Base-by-base conservation (phyloP, 768 basidiomycete species). In the Hydnomerulius pinastri region DNA sequence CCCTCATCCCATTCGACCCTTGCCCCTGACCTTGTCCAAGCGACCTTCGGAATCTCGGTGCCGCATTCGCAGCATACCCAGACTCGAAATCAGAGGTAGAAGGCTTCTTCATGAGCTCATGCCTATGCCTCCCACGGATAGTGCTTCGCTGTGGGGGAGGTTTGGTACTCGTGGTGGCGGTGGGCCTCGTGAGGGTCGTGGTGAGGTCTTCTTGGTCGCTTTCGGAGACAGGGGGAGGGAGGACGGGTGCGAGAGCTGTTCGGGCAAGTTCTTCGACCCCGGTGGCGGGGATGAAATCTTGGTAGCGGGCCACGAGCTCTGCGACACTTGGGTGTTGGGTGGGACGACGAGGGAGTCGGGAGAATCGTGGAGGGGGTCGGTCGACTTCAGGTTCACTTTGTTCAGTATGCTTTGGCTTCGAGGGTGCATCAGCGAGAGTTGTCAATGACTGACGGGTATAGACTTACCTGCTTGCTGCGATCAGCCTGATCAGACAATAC, bases 31-130 rank as follows among this genome's bases (percentile, higher is more conserved):
- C n/a, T n/a, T 70, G 66, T 32, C 72, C 68, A 7, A 74, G 48
- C 4, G 77, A 63, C 46, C 82, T 81, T 20, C 86, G 72, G 57
- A 90, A 86, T 56, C 81, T 78, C 2, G 92, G 87, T 1, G 91
- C 92, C 50, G 93, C 85, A 62, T 94, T 94, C n/a, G 86, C 90
- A 4, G 93, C 92, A 69, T 95, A 96, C 40, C 93, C 84, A 48
- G 88, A 83, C 70, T 96, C 94, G 46, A 92, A 92, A 63, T 96
- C 94, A 6, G 93, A 95, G 9, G 77, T 75, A 8, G 86, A 85
- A 32, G 81, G 70, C 55, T 82, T 83, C 62, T 74, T 78, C 12
- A 70, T 59, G 36, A 77, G 68, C 39, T 75, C 57, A 32, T 76
- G 78, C 51, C 51, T 64, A 59, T 82, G 81, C 50, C 80, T 76